These are phyloP conservation scores for Cordyceps farinosa DNA, from an alignment of 2,329 filamentous ascomycete species.

Conservation along the genomic window DNA sequence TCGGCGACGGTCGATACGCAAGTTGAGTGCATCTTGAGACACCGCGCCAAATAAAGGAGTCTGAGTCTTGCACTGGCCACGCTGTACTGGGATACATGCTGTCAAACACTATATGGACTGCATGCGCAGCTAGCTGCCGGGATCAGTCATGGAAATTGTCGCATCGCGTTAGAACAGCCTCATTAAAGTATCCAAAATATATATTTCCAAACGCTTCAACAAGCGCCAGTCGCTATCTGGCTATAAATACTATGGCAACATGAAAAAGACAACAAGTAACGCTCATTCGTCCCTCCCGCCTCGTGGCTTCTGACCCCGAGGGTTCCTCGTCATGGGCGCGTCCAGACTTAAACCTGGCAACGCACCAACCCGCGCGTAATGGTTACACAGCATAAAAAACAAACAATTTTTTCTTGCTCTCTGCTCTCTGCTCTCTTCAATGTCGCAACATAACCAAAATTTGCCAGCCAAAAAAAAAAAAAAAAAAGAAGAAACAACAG, in stretches of 20 bases:
- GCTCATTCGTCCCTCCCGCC: not conserved
- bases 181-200: too few species aligned
- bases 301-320: not conserved
- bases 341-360: constrained; percentile 2
- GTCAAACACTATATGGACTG: too few species aligned
- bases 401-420: constrained; percentile 3
- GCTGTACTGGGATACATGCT: too few species aligned
- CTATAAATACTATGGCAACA: not conserved
- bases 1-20: not conserved
- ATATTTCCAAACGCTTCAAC: too few species aligned
- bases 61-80: too few species aligned
- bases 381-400: constrained; percentile 5
- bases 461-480: not conserved
- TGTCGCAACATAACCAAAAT: not conserved
- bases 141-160: too few species aligned
- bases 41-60: too few species aligned
- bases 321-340: not conserved
- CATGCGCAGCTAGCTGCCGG: too few species aligned
- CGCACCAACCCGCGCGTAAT: not conserved
- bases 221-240: too few species aligned
- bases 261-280: not conserved
- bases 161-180: too few species aligned
- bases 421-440: not conserved
- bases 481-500: not conserved
- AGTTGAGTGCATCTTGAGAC: not conserved